Percentiles rank a stretch among this genome's conserved stretches.
Evolutionary conservation across 176 grass and related monocot species (phyloP).

Genomic region (Eragrostis curvula): DNA sequence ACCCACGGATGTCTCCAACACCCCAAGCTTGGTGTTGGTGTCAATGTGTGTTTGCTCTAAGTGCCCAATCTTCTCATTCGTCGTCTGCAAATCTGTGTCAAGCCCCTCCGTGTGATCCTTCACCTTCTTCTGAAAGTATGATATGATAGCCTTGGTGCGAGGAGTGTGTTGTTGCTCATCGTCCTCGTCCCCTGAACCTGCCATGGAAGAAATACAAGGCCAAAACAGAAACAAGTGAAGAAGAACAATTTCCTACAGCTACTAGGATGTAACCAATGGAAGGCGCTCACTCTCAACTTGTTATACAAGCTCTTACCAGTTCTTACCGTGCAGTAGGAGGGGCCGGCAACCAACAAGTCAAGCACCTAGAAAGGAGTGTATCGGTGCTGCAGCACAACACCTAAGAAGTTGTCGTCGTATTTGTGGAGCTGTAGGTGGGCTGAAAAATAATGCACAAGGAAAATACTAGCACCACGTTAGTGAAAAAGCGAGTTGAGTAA

Average conservation of each 20-base stretch:
- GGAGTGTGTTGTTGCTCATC: not conserved
- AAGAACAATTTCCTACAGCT: not conserved
- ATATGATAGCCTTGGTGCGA: not conserved
- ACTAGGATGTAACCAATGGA: not conserved
- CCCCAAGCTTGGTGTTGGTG: not conserved
- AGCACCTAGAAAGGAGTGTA: not conserved
- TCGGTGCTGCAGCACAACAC: not conserved
- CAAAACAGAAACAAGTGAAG: not conserved
- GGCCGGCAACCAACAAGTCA: not conserved
- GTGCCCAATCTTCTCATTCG: not conserved
- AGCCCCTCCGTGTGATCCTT: not conserved
- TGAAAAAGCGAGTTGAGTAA: not conserved
- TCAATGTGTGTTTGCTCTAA: not conserved
- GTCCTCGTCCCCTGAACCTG: not conserved
- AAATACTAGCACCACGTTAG: not conserved
- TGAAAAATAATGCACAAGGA: not conserved
- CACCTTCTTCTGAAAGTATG: not conserved
- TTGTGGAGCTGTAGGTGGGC: not conserved
- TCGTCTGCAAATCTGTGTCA: rapidly evolving
- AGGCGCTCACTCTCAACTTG: not conserved
- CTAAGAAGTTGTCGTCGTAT: not conserved
- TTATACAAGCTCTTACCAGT: not conserved
- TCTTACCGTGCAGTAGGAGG: not conserved
- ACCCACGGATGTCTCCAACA: not conserved
- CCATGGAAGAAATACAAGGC: not conserved